Percentiles rank a stretch among this genome's conserved stretches.
Evolutionary conservation across 768 basidiomycete species (phyloP).

Genomic region (Grammothele lineata): DNA sequence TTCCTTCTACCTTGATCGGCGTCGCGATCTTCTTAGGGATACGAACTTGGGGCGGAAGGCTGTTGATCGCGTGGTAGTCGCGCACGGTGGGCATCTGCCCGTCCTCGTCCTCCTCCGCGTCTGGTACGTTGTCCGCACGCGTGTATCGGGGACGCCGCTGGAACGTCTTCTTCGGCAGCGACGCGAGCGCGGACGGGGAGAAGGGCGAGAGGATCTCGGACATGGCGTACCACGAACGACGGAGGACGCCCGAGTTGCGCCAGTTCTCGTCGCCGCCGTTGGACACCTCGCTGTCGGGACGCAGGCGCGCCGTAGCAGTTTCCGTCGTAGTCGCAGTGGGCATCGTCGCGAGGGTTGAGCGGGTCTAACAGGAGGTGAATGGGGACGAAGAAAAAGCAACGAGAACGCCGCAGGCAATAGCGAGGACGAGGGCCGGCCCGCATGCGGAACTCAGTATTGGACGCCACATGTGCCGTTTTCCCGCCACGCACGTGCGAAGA

Average conservation of each 20-base stretch:
- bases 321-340: no score
- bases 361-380: no score
- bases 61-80: slow-evolving; percentile 74
- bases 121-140: slow-evolving; percentile 72
- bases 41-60: slow-evolving; percentile 57
- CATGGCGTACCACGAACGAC: slow-evolving; percentile 61
- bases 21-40: slow-evolving; percentile 82
- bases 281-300: background rate
- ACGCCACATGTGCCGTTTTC: slow-evolving; percentile 5
- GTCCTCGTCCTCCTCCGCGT: slow-evolving; percentile 43
- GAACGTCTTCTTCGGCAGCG: slow-evolving; percentile 39
- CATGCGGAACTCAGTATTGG: no score
- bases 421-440: no score
- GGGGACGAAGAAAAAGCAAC: no score
- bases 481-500: slow-evolving; percentile 11
- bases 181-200: slow-evolving; percentile 56
- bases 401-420: background rate
- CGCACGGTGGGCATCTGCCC: slow-evolving; percentile 59
- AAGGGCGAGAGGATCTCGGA: slow-evolving; percentile 60
- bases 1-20: slow-evolving; percentile 83
- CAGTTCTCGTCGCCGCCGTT: slow-evolving; percentile 18
- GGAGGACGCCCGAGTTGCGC: slow-evolving; percentile 33
- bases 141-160: slow-evolving; percentile 46
- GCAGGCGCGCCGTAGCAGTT: background rate
- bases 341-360: no score